Conservation (phyloP, 768 basidiomycete genomes). For the Botryobasidium botryosum region DNA sequence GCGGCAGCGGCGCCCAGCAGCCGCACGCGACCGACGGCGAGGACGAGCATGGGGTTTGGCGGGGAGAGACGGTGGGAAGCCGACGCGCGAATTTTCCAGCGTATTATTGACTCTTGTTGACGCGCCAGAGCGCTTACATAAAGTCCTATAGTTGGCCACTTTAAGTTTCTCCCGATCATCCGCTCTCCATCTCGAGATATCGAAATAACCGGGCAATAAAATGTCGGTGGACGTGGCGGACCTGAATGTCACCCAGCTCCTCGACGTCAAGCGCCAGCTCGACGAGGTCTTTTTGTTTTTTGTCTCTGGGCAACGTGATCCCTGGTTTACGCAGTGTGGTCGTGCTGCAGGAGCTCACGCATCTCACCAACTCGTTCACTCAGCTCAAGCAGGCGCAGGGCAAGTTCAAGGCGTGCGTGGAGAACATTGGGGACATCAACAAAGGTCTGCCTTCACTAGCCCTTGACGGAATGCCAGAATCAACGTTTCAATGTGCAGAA, state of each 20-base stretch:
- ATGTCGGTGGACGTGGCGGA: constrained; percentile 47
- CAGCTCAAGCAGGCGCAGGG: constrained; percentile 87
- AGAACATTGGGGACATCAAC: constrained; percentile 64
- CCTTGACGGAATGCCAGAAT: constrained; percentile 15
- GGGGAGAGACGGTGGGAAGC: no score
- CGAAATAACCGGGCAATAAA: no score
- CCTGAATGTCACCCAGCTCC: constrained; percentile 70
- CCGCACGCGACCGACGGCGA: no score
- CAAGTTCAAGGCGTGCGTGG: constrained; percentile 78
- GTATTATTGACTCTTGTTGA: no score
- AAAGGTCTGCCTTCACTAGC: constrained; percentile 16
- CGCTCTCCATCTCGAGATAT: no score
- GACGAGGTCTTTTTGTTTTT: constrained; percentile 53
- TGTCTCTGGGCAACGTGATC: neutral
- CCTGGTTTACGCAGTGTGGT: neutral
- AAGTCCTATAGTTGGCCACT: no score
- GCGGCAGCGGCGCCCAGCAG: neutral
- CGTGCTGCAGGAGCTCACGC: constrained; percentile 61
- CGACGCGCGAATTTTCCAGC: no score
- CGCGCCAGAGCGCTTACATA: no score
- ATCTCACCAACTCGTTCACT: constrained; percentile 78
- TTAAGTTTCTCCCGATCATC: no score
- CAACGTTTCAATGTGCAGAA: constrained; percentile 36
- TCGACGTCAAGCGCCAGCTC: constrained; percentile 78
- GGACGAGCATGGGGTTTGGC: no score